phyloP scores from a whole-genome alignment of 139 green algal species.

The Chlorella sorokiniana region DNA sequence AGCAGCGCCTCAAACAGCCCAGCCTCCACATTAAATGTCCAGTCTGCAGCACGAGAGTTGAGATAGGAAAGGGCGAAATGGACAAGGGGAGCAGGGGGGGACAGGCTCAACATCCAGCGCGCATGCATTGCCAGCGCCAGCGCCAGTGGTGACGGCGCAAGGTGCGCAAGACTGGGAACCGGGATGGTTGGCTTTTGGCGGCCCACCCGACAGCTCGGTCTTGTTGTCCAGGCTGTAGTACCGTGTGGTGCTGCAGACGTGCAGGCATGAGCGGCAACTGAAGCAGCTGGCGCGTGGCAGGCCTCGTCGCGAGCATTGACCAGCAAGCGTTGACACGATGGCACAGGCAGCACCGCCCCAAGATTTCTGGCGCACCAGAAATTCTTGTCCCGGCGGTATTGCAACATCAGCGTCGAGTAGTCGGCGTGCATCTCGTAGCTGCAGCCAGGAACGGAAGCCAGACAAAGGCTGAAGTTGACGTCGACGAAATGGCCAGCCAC shows the following conservation, averaged over 20 bases:
- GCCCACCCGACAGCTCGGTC: background rate
- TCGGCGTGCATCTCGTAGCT: constrained; percentile 6
- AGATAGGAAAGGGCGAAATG: background rate
- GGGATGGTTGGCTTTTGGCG: too few relatives aligned
- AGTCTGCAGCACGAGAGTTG: background rate
- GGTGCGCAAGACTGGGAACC: too few relatives aligned
- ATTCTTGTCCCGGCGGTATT: background rate
- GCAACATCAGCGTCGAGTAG: constrained; percentile 5
- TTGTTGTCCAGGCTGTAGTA: background rate
- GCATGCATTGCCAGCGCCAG: too few relatives aligned
- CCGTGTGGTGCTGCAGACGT: background rate
- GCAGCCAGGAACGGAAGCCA: background rate
- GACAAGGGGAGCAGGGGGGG: background rate
- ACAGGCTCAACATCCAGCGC: background rate
- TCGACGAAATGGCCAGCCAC: background rate
- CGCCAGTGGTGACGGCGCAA: too few relatives aligned
- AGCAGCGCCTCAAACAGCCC: constrained; percentile 21
- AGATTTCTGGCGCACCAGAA: background rate
- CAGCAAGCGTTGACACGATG: background rate
- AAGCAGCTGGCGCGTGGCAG: background rate
- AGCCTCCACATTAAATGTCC: background rate
- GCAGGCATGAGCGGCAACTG: background rate
- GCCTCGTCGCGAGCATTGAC: too few relatives aligned
- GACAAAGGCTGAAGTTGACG: too few relatives aligned
- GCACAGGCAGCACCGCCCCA: background rate